Base-by-base conservation (phyloP, 371 early-diverging fungal genomes). In the Mortierella sp. region DNA sequence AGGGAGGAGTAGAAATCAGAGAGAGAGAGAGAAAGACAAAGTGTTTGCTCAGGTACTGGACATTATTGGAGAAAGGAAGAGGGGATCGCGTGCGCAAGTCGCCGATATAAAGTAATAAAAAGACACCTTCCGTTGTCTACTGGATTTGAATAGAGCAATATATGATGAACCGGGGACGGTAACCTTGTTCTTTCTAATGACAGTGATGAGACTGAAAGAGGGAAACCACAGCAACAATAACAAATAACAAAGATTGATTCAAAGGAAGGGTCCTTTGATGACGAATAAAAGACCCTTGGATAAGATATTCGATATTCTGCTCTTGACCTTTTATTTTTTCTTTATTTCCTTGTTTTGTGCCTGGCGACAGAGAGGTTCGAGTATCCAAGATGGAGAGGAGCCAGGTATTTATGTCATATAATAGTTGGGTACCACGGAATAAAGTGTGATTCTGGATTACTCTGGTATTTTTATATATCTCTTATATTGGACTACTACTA, bases 401-500 rank as follows among this genome's bases (percentile, higher is more conserved):
- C 61, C 61, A 47, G 61, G 47, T 12, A 31, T 31, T 42, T 3
- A 12, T 47, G 61, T 47, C 42, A 61, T 61, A 3, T n/a, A 32
- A 51, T 51, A 40, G 6, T 51, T 26, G 8, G 17, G 17, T 23
- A 17, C 53, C 26, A 51, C 40, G 0, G 17, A 43, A 19, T 43
- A 43, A 28, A 51, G 53, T 23, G 22, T 51, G 53, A 51, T 51
- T 51, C 53, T 22, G 28, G 61, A 19, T 26, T 61, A 19, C 17
- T 13, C 59, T 40, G 22, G 32, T 56, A 26, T n/a, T n/a, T n/a
- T n/a, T n/a, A 19, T 17, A 40, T n/a, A 37, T 40, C 56, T n/a
- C n/a, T n/a, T n/a, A n/a, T n/a, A n/a, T n/a, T n/a, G n/a, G n/a
- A n/a, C n/a, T 55, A 10, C 42, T n/a, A 2, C 3, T 23, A 51